These are phyloP conservation scores for Volvox carteri DNA, from an alignment of 163 green algal genomes.

Conservation along the genomic window DNA sequence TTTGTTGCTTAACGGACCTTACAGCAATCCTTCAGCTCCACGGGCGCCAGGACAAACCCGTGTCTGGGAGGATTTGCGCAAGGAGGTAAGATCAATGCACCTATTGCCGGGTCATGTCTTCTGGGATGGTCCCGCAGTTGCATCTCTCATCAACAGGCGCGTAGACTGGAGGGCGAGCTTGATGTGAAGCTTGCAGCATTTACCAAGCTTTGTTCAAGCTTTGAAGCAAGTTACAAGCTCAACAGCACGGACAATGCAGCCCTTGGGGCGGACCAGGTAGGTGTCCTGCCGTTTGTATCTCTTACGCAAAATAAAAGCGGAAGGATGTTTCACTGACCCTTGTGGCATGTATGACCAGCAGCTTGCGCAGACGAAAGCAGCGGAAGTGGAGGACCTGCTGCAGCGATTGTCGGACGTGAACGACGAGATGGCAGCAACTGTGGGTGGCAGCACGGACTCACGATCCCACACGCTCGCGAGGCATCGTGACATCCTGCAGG, in stretches of 20 bases:
- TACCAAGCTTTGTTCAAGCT: constrained; percentile 87
- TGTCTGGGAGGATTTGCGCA: constrained; percentile 72
- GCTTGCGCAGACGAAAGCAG: constrained; percentile 80
- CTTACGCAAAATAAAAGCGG: too few species aligned
- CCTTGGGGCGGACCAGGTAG: constrained; percentile 82
- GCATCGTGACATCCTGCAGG: constrained; percentile 93
- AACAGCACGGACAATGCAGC: constrained; percentile 66
- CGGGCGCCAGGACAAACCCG: constrained; percentile 49
- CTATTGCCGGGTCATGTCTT: not conserved
- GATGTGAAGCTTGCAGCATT: constrained; percentile 93
- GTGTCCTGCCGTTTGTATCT: not conserved
- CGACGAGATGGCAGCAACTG: constrained; percentile 82
- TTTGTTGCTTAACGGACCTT: not conserved
- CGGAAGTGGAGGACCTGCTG: constrained; percentile 89
- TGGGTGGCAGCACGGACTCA: constrained; percentile 73
- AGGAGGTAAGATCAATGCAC: constrained; percentile 58
- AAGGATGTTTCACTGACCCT: too few species aligned
- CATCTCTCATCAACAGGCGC: constrained; percentile 73
- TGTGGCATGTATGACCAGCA: constrained; percentile 53
- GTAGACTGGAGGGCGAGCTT: constrained; percentile 92
- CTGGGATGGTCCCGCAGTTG: constrained; percentile 1
- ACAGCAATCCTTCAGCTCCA: constrained; percentile 6
- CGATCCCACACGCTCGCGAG: constrained; percentile 89
- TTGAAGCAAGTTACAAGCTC: constrained; percentile 76
- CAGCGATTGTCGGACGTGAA: constrained; percentile 89